A percentile compares a stretch with the other conserved stretches of the same genome.
These are phyloP conservation scores for Backusella psychrophila DNA, from an alignment of 192 early-diverging fungal species.

Conservation along the genomic window DNA sequence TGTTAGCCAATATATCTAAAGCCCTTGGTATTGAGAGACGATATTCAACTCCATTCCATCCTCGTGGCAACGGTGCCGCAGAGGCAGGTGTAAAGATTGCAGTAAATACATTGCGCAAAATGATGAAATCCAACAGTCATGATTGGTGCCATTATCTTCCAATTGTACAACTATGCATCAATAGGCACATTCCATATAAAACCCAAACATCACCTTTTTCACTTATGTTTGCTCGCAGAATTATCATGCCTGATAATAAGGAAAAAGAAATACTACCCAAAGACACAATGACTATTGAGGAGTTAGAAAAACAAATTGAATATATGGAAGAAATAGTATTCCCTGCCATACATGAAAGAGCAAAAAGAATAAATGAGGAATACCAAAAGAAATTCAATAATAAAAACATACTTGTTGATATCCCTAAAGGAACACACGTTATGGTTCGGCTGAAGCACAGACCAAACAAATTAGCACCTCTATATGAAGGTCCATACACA, in stretches of 20 bases:
- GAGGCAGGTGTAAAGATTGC: conserved; percentile 36
- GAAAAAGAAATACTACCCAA: not conserved
- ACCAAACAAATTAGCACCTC: not conserved
- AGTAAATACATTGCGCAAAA: conserved; percentile 30
- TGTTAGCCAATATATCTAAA: conserved; percentile 20
- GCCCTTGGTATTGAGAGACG: conserved; percentile 31
- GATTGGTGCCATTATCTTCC: conserved; percentile 38
- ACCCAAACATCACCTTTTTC: conserved; percentile 40
- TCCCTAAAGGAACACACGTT: not conserved
- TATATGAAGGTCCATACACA: no score
- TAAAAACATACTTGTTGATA: not conserved
- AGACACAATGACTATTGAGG: not conserved
- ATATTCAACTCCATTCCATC: conserved; percentile 38
- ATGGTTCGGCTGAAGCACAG: not conserved
- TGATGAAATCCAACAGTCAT: conserved; percentile 11
- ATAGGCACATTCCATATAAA: conserved; percentile 23
- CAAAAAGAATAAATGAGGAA: not conserved
- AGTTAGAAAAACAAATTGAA: not conserved
- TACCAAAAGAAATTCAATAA: not conserved
- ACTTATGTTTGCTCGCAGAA: conserved; percentile 40
- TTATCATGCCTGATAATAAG: conserved; percentile 20
- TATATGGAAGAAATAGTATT: not conserved
- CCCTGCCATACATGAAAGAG: not conserved
- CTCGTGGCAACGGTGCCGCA: conserved; percentile 42
- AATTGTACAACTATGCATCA: conserved; percentile 38